Percentiles rank a stretch among this genome's conserved stretches.
Evolutionary conservation across 2,329 filamentous ascomycete genomes (phyloP).

Genomic region (Phaeosphaeriaceae sp.): DNA sequence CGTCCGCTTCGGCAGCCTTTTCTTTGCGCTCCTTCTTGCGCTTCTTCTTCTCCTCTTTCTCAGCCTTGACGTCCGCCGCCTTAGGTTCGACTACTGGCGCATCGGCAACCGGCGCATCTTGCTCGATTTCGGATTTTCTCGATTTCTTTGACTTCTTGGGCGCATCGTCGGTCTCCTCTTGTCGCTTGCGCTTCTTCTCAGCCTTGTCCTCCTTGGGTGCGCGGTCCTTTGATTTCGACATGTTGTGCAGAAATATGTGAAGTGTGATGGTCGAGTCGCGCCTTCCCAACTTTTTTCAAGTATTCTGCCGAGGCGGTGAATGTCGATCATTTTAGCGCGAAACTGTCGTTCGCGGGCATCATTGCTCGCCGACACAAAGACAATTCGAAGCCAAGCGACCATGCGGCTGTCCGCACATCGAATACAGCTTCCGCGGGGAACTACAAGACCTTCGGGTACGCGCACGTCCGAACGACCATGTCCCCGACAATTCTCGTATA

Average conservation of each 20-base stretch:
- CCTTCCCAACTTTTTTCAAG: slow-evolving; percentile 28
- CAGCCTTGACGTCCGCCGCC: slow-evolving; percentile 9
- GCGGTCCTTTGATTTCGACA: slow-evolving; percentile 20
- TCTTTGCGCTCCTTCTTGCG: slow-evolving; percentile 7
- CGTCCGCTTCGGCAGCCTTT: slow-evolving; percentile 4
- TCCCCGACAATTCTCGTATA: slow-evolving; percentile 66
- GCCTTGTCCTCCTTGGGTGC: slow-evolving; percentile 27
- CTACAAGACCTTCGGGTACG: slow-evolving; percentile 26
- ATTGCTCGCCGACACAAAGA: slow-evolving; percentile 12
- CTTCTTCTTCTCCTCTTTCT: slow-evolving; percentile 19
- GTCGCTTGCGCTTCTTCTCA: slow-evolving; percentile 46
- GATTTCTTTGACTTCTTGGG: slow-evolving; percentile 43
- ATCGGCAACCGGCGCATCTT: slow-evolving; percentile 20
- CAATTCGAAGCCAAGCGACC: slow-evolving; percentile 16
- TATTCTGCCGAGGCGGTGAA: slow-evolving; percentile 32
- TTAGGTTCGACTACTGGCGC: slow-evolving; percentile 20
- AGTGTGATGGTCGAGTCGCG: slow-evolving; percentile 9
- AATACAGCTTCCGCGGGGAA: slow-evolving; percentile 36
- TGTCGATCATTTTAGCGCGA: slow-evolving; percentile 21
- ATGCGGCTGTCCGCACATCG: slow-evolving; percentile 41
- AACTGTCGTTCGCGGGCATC: slow-evolving; percentile 14
- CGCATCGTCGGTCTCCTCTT: slow-evolving; percentile 29
- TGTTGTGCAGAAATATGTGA: slow-evolving; percentile 15
- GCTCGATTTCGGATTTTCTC: slow-evolving; percentile 28
- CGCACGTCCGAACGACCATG: slow-evolving; percentile 23